A percentile compares a stretch with the other conserved stretches of the same genome.
Evolutionary conservation across 202 grass and related monocot species (phyloP).

Genomic region (Bolboschoenoplectus hybrid): DNA sequence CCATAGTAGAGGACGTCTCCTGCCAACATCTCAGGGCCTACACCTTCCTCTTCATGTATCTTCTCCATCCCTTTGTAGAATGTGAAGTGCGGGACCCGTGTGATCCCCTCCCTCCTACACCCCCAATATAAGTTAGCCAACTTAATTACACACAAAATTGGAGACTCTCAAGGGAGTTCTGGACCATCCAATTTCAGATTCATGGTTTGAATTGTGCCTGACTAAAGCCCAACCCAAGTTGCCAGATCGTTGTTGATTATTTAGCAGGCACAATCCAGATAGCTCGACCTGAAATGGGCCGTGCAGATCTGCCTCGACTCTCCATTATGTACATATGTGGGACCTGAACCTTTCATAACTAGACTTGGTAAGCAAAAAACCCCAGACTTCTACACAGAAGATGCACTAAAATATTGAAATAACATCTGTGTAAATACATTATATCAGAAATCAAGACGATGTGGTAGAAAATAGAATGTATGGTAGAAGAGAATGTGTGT

Average conservation of each 20-base stretch:
- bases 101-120: constrained; percentile 62
- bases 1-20: constrained; percentile 96
- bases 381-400: background rate
- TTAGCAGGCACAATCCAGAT: constrained; percentile 1
- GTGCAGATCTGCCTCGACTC: background rate
- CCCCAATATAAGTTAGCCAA: constrained; percentile 7
- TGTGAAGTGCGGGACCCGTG: constrained; percentile 71
- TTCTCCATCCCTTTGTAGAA: constrained; percentile 94
- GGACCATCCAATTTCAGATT: background rate
- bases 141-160: background rate
- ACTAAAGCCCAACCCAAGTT: background rate
- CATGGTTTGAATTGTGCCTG: background rate
- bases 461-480: background rate
- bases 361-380: background rate
- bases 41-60: constrained; percentile 92
- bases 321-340: background rate
- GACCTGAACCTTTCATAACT: constrained; percentile 11
- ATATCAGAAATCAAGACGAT: background rate
- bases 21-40: constrained; percentile 75
- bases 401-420: background rate
- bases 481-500: background rate
- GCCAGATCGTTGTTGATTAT: background rate
- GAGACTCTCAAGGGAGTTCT: background rate
- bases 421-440: background rate
- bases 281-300: background rate